phyloP scores from a whole-genome alignment of 768 basidiomycete species.

The Leccinum sublutescens region DNA sequence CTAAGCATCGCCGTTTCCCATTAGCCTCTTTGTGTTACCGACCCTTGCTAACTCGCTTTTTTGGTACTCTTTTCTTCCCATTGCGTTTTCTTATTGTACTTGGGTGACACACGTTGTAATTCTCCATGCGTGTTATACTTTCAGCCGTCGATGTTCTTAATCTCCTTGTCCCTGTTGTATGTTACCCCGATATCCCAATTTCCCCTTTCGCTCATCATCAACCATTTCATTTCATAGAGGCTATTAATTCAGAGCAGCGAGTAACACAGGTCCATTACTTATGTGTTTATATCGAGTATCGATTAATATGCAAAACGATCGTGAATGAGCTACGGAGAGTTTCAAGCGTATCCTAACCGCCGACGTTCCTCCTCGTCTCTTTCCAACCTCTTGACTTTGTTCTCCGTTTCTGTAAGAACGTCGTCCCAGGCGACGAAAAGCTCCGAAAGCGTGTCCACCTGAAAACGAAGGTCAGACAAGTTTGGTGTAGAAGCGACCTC shows the following conservation, averaged over 20 bases:
- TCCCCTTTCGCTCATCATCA: not conserved
- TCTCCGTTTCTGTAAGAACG: conserved; percentile 64
- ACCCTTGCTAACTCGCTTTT: conserved; percentile 4
- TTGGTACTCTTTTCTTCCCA: conserved; percentile 7
- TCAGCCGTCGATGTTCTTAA: conserved; percentile 14
- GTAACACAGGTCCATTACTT: conserved; percentile 21
- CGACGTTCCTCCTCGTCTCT: conserved; percentile 57
- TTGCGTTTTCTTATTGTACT: conserved; percentile 20
- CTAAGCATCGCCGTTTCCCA: conserved; percentile 9
- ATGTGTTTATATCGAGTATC: conserved; percentile 17
- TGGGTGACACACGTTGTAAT: conserved; percentile 24
- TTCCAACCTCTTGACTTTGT: conserved; percentile 55
- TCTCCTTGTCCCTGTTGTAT: conserved; percentile 19
- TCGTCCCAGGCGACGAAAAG: conserved; percentile 87
- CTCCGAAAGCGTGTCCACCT: conserved; percentile 83
- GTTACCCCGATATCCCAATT: conserved; percentile 18
- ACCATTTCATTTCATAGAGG: conserved; percentile 7
- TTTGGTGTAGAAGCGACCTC: not conserved
- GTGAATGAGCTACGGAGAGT: not conserved
- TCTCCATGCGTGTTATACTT: conserved; percentile 10
- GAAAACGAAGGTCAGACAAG: not conserved
- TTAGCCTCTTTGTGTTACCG: conserved; percentile 5
- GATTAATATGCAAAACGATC: conserved; percentile 11
- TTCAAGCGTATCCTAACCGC: conserved; percentile 57
- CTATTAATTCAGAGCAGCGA: conserved; percentile 10